Conservation (phyloP, 2,329 filamentous ascomycete species). For the Monosporascus sp. region DNA sequence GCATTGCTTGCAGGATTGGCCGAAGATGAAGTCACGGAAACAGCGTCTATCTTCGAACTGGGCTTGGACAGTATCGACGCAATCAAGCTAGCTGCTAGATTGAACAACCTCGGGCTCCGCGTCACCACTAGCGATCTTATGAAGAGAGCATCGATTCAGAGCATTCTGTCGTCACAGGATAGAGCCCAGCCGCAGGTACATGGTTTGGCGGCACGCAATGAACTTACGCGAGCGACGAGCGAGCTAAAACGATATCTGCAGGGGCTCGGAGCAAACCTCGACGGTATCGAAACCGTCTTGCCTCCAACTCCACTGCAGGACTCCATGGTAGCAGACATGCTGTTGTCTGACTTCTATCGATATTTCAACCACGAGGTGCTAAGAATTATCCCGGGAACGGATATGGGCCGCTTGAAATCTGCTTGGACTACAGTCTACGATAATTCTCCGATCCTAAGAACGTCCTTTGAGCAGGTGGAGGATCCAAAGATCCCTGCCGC, state of each 20-base stretch:
- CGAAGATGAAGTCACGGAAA: slow-evolving; percentile 45
- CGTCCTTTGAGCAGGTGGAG: slow-evolving; percentile 63
- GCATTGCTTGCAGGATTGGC: slow-evolving; percentile 54
- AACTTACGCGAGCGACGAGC: slow-evolving; percentile 19
- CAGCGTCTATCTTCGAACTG: slow-evolving; percentile 69
- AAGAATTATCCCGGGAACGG: slow-evolving; percentile 47
- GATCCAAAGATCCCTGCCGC: slow-evolving; percentile 49
- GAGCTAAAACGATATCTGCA: slow-evolving; percentile 35
- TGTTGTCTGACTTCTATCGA: slow-evolving; percentile 63
- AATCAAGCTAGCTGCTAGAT: slow-evolving; percentile 72
- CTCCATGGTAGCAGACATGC: slow-evolving; percentile 78
- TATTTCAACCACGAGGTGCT: slow-evolving; percentile 87
- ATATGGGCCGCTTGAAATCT: slow-evolving; percentile 49
- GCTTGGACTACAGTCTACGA: slow-evolving; percentile 60
- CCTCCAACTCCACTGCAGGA: slow-evolving; percentile 83
- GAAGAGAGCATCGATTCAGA: slow-evolving; percentile 61
- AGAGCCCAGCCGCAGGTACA: neutral
- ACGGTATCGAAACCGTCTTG: slow-evolving; percentile 52
- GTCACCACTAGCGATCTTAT: slow-evolving; percentile 75
- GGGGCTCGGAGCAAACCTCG: slow-evolving; percentile 27
- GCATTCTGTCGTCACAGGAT: slow-evolving; percentile 40
- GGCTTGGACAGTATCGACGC: slow-evolving; percentile 90
- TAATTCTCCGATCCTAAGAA: slow-evolving; percentile 67
- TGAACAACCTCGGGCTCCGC: slow-evolving; percentile 55
- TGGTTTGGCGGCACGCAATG: neutral